Base-by-base conservation (phyloP, 2,329 filamentous ascomycete species). In the Podosphaera fusca region DNA sequence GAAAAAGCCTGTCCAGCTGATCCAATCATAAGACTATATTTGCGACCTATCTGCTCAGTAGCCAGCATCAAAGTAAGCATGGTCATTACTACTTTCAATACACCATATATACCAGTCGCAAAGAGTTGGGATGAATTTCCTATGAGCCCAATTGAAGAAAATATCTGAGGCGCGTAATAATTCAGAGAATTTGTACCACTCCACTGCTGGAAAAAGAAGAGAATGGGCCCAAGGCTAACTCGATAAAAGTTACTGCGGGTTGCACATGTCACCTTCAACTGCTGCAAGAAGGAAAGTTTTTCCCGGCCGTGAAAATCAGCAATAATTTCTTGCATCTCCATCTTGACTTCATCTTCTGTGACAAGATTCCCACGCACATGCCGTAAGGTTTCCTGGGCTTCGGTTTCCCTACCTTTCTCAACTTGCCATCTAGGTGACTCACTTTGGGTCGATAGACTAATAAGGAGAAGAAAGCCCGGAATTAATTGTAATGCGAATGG, bases 21-120 rank as follows among this genome's bases (percentile, higher is more conserved):
- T 1, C 80, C 84, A 77, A 78, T 82, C 14, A 84, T 70, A 29
- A 85, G 70, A 1, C 73, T 77, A 12, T 57, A 58, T 35, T 81
- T 71, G 58, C 84, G 76, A 30, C 84, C 84, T 1, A 87, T 76
- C 1, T 80, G 81, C 66, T 87, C 84, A 59, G 80, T 81, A 12
- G 77, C 75, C 62, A 85, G 81, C 61, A 82, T 65, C 33, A 87
- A 72, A 71, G 86, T 87, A 56, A 73, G 65, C 4, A 75, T 73
- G 64, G 80, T 84, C 45, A 78, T 76, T 8, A 73, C 69, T 69
- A 82, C 80, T 68, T 87, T 87, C 57, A 85, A 77, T 56, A 86
- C 75, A 33, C 83, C 83, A 65, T 86, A 87, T 61, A 87, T 76
- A 46, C 84, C 83, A 0, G 83, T 86, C 3, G 84, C 82, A 66